Evolutionary conservation across 1,139 yeast species (phyloP).

Genomic region (Yamadazyma mexicana): DNA sequence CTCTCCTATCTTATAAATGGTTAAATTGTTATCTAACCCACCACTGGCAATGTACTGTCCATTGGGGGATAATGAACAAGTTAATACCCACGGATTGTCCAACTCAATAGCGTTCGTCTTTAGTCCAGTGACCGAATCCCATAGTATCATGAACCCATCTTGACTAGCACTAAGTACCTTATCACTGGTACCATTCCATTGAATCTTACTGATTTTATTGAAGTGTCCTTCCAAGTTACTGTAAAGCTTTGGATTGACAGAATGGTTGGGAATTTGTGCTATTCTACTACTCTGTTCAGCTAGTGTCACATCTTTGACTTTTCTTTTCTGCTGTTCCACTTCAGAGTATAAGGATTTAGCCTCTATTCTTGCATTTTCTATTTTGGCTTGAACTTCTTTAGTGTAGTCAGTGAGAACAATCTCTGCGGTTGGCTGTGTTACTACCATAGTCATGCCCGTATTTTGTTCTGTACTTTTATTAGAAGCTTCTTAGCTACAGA

Average conservation of each 20-base stretch:
- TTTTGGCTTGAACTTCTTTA: slow-evolving; percentile 16
- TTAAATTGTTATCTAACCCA: slow-evolving; percentile 78
- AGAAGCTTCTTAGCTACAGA: not conserved
- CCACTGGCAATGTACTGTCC: slow-evolving; percentile 72
- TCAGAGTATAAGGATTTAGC: slow-evolving; percentile 50
- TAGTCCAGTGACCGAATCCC: slow-evolving; percentile 78
- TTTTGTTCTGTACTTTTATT: not conserved
- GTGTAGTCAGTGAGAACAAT: not conserved
- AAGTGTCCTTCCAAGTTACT: slow-evolving; percentile 67
- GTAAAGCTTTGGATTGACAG: slow-evolving; percentile 34
- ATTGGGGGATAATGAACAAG: slow-evolving; percentile 72
- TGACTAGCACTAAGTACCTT: slow-evolving; percentile 74
- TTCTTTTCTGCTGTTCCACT: slow-evolving; percentile 42
- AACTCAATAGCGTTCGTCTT: slow-evolving; percentile 70
- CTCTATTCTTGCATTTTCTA: slow-evolving; percentile 43
- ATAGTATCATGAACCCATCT: slow-evolving; percentile 81
- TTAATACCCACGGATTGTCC: slow-evolving; percentile 76
- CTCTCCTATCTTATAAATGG: slow-evolving; percentile 56
- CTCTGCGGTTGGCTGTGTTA: not conserved
- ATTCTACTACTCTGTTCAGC: slow-evolving; percentile 34
- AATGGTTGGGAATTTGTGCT: slow-evolving; percentile 30
- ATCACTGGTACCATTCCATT: slow-evolving; percentile 66
- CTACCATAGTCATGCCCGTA: not conserved
- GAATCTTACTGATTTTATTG: slow-evolving; percentile 67
- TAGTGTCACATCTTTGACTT: slow-evolving; percentile 49